Conservation (phyloP, 768 basidiomycete species). For the Collybia sordida region DNA sequence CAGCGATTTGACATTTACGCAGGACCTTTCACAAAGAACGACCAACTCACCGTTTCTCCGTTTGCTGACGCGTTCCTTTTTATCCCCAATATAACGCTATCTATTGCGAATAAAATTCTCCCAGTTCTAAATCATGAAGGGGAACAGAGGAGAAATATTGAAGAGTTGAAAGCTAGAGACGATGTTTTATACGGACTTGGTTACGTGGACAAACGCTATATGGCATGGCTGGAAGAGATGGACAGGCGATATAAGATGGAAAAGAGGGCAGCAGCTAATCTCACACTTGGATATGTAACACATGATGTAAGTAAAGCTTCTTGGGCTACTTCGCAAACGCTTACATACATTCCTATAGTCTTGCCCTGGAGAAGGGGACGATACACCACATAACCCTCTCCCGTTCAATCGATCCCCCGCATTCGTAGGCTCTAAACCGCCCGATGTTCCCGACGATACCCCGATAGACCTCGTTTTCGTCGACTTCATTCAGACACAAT, state of each 20-base stretch:
- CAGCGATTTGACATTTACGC: constrained; percentile 66
- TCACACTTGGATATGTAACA: constrained; percentile 78
- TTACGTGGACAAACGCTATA: constrained; percentile 49
- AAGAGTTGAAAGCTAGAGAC: constrained; percentile 31
- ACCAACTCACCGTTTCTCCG: constrained; percentile 74
- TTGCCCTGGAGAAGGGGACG: constrained; percentile 78
- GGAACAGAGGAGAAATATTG: constrained; percentile 32
- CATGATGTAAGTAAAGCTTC: constrained; percentile 45
- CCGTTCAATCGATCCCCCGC: constrained; percentile 53
- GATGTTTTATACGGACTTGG: constrained; percentile 44
- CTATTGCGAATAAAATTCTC: constrained; percentile 53
- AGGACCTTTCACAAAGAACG: constrained; percentile 77
- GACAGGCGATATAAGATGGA: constrained; percentile 33
- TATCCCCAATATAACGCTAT: constrained; percentile 52
- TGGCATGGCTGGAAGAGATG: constrained; percentile 62
- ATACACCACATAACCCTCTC: constrained; percentile 61
- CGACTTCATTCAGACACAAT: constrained; percentile 58
- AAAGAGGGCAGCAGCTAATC: constrained; percentile 42
- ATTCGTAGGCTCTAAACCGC: constrained; percentile 58
- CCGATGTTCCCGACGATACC: constrained; percentile 46
- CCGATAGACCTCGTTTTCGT: constrained; percentile 76
- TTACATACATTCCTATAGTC: constrained; percentile 32
- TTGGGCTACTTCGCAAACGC: not conserved
- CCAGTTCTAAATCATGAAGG: constrained; percentile 50
- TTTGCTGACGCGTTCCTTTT: constrained; percentile 66